Percentiles rank a stretch among this genome's conserved stretches.
Evolutionary conservation across 345 rosid species (phyloP).

Genomic region (Rhodomyrtus tomentosa): DNA sequence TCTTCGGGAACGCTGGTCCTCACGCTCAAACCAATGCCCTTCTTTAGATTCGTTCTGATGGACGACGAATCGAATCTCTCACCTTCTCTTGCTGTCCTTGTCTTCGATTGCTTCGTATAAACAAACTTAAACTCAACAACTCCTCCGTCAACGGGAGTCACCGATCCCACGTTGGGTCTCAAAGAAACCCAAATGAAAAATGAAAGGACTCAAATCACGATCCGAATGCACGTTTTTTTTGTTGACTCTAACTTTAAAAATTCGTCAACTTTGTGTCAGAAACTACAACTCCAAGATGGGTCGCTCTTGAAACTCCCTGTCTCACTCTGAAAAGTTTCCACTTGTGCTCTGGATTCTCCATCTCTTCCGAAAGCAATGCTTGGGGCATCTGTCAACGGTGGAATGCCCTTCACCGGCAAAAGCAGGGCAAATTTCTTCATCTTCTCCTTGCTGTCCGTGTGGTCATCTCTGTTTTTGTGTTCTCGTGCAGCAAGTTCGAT

Average conservation of each 20-base stretch:
- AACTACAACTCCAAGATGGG: not conserved
- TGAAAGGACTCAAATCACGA: not conserved
- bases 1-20: not conserved
- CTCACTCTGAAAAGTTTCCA: not conserved
- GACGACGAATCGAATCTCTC: not conserved
- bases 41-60: not conserved
- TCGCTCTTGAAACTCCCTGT: not conserved
- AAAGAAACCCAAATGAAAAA: not conserved
- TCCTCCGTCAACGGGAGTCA: not conserved
- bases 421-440: not conserved
- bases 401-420: not conserved
- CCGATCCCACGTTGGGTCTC: not conserved
- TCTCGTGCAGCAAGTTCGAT: constrained; percentile 17
- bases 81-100: not conserved
- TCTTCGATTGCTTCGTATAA: not conserved
- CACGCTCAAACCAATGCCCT: not conserved
- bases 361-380: not conserved
- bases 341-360: not conserved
- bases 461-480: constrained; percentile 6
- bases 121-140: not conserved
- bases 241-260: not conserved
- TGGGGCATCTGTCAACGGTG: not conserved
- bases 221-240: not conserved
- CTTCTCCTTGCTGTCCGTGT: constrained; percentile 6
- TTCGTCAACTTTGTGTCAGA: not conserved